These are phyloP conservation scores for Fraxinus americana DNA, from an alignment of 257 asterid species.

Conservation along the genomic window DNA sequence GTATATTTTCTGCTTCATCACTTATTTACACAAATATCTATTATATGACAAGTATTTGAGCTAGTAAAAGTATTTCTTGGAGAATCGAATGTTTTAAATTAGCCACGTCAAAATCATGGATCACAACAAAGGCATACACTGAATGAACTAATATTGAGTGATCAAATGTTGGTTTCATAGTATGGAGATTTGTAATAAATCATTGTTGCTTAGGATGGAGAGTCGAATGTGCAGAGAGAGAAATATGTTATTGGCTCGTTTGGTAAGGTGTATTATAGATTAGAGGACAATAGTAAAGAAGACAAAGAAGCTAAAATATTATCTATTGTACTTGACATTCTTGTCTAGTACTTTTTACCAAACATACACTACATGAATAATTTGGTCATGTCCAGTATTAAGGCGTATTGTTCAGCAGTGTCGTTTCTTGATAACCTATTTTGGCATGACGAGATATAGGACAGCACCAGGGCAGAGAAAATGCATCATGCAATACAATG, in stretches of 20 bases:
- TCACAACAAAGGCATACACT: not conserved
- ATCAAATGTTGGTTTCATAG: not conserved
- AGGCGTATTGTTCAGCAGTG: too few relatives aligned
- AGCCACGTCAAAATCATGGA: not conserved
- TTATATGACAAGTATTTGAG: not conserved
- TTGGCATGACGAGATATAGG: not conserved
- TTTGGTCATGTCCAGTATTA: not conserved
- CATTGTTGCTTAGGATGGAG: not conserved
- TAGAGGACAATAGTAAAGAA: not conserved
- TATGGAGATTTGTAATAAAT: not conserved
- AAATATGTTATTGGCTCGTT: not conserved
- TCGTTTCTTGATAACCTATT: too few relatives aligned
- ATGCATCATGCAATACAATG: not conserved
- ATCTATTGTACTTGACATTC: too few relatives aligned
- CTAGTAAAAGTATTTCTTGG: not conserved
- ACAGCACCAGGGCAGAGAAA: not conserved
- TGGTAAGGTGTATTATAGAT: not conserved
- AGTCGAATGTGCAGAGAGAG: not conserved
- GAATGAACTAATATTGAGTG: not conserved
- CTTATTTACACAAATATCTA: not conserved
- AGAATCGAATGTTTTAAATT: not conserved
- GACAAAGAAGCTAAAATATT: not conserved
- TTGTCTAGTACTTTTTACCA: not conserved
- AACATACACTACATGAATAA: not conserved
- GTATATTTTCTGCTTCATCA: not conserved